Evolutionary conservation across 495 filamentous ascomycete species (phyloP), one percentile per base, ranked within the genome.

Genomic region (Neurospora africana): DNA sequence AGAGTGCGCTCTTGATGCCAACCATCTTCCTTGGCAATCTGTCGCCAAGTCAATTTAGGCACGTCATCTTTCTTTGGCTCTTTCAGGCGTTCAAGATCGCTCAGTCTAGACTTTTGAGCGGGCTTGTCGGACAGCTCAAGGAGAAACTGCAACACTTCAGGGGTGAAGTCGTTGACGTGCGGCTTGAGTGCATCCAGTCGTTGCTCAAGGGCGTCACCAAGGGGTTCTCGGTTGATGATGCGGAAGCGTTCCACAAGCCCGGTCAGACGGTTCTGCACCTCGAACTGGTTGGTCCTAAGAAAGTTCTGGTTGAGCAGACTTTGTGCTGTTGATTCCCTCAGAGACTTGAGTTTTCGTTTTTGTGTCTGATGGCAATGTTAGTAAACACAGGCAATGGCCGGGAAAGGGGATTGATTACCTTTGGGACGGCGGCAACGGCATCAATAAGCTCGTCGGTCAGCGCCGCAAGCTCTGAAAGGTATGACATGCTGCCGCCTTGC

Each of bases 241-340:
- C 88, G 87, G 79, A 97, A 97, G 75, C 95, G 95, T 80, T 99
- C 95, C 73, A 93, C 91, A 21, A 97, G 84, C 4, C 95, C 95
- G 30, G 90, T 87, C 6, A 97, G 85, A 40, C 87, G 89, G 21
- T 86, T 86, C 33, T 87, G 81, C 15, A 97, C 89, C 38, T 93
- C 92, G 78, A 98, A 99, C 76, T 96, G 95, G 82, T 98, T 95
- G 0, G 90, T 93, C 40, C 93, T 89, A 27, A 83, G 84, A 83
- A 91, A 91, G 41, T 82, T 85, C 69, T 91, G 84, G 41, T 89
- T 81, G 70, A 86, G 84, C 43, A 94, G 79, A 44, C 79, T 85
- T 17, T 84, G 86, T 40, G 88, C 77, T 1, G 85, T 82, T n/a
- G 84, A 83, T 21, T 91, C 82, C 73, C 79, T 79, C 37, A 81